phyloP scores from a whole-genome alignment of 345 rosid species.

The Lepidium africanum region DNA sequence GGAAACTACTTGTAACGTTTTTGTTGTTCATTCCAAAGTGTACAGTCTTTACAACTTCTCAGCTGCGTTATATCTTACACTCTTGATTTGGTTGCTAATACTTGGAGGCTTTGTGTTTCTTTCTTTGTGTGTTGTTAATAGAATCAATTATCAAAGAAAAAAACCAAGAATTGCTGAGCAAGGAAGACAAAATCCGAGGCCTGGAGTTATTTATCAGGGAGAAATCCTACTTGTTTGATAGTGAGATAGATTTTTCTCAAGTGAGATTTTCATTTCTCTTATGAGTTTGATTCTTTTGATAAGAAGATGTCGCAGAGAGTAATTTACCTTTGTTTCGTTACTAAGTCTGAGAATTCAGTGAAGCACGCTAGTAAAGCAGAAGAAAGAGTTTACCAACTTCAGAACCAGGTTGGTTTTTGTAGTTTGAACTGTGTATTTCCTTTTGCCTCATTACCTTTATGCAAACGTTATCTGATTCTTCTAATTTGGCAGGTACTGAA shows the following conservation, averaged over 20 bases:
- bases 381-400: conserved; percentile 23
- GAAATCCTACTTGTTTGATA: conserved; percentile 26
- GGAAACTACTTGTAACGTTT: conserved; percentile 10
- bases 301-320: background rate
- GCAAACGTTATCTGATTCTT: background rate
- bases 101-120: background rate
- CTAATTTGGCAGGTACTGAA: conserved; percentile 21
- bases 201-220: conserved; percentile 34
- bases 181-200: conserved; percentile 25
- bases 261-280: conserved; percentile 21
- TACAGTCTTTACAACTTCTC: background rate
- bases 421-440: background rate
- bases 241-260: conserved; percentile 28
- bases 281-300: background rate
- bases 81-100: background rate
- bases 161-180: conserved; percentile 17
- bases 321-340: background rate
- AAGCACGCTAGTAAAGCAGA: conserved; percentile 18
- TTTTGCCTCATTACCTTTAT: background rate
- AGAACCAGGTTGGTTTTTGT: conserved; percentile 37
- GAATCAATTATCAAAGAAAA: conserved; percentile 32
- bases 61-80: background rate
- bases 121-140: background rate
- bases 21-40: background rate
- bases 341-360: conserved; percentile 10